These are phyloP conservation scores for Lagerstroemia speciosa DNA, from an alignment of 345 rosid species.

Conservation along the genomic window DNA sequence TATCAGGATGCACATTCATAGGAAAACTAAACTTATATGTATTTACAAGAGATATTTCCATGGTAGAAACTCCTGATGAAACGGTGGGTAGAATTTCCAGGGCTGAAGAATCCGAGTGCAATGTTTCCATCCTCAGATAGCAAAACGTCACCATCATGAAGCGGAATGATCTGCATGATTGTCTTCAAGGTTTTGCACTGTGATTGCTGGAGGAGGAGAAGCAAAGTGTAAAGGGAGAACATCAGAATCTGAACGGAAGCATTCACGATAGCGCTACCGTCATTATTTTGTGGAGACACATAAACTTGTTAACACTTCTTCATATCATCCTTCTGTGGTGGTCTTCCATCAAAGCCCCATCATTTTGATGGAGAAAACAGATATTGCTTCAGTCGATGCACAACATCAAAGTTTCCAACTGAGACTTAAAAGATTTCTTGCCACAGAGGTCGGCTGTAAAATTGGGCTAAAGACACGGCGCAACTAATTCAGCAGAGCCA, in stretches of 20 bases:
- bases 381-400: too few species aligned
- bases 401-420: too few species aligned
- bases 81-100: conserved; percentile 4
- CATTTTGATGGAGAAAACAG: too few species aligned
- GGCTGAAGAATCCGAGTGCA: background rate
- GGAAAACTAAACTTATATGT: too few species aligned
- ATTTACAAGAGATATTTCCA: background rate
- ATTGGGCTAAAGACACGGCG: too few species aligned
- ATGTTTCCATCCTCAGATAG: background rate
- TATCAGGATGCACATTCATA: background rate
- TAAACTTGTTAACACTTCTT: too few species aligned
- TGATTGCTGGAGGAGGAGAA: background rate
- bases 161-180: background rate
- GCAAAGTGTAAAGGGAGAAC: background rate
- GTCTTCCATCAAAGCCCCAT: too few species aligned
- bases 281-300: too few species aligned
- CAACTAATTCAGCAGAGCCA: too few species aligned
- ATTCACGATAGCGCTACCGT: background rate
- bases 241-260: background rate
- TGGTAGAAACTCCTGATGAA: conserved; percentile 14
- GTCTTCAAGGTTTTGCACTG: conserved; percentile 3
- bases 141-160: conserved; percentile 5
- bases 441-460: too few species aligned
- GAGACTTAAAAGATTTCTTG: too few species aligned
- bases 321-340: too few species aligned